Base-by-base conservation (phyloP, 768 basidiomycete genomes). In the Serpula lacrymans region DNA sequence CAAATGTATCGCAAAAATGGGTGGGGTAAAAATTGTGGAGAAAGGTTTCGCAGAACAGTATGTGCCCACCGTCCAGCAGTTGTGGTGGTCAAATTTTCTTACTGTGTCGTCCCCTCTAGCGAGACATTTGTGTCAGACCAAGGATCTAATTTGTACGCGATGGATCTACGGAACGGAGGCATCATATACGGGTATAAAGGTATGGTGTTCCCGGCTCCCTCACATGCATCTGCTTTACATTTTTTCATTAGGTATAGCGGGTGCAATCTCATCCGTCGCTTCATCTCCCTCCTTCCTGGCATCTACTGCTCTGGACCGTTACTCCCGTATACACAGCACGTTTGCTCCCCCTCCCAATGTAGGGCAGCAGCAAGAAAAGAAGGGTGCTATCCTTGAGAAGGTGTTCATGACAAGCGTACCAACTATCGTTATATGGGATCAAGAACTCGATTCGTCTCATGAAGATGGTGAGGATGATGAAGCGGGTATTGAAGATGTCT, bases 61-160 rank as follows among this genome's bases (percentile, higher is more conserved):
- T 34, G 84, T 62, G 2, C 50, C 31, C 29, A 21, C 28, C 22
- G 34, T 13, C 23, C 16, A 24, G 34, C 12, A 3, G 21, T 27
- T 28, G 16, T 16, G 32, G 28, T 44, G 37, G 40, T 46, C 36
- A 29, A 10, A 32, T 14, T 34, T 43, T 47, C 22, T 40, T 16
- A 27, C 21, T 27, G 17, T 37, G 18, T 47, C 39, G 13, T n/a
- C 10, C 21, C 28, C 39, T 41, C 16, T 24, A 90, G 88, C 50
- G 80, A 92, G 55, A 58, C 74, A 2, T 88, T 89, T 47, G 64
- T 84, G 26, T 70, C 80, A 9, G 89, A 92, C 54, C 67, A 71
- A 34, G 80, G 78, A 11, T 75, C 71, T 25, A 77, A 77, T 53
- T 52, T 91, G 3, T 80, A 71, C 49, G 72, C 83, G 1, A 37